Evolutionary conservation across 176 grass and related monocot species (phyloP), one percentile per base, ranked within the genome.

Genomic region (Neostapfia colusana): DNA sequence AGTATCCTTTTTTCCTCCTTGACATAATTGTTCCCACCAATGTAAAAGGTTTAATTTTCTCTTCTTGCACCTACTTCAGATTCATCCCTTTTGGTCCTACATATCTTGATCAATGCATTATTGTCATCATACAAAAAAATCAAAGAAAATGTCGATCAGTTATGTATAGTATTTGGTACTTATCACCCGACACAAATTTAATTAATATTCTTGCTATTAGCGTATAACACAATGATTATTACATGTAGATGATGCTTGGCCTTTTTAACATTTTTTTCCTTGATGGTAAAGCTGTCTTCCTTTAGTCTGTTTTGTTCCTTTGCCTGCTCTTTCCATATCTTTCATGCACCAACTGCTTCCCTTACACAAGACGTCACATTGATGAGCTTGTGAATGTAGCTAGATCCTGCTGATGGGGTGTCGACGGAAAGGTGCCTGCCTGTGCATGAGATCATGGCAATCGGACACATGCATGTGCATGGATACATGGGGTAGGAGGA

Each of bases 291-390:
- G 86, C 39, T 44, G 65, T 18, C 48, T 50, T 42, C 46, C 39
- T 69, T 78, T 66, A 49, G 42, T 53, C 12, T 84, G 70, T 88
- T 88, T 21, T 88, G 86, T 70, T 84, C 65, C 86, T 80, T 88
- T 84, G 86, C 81, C 84, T 84, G 55, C 48, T 70, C 86, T 88
- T 83, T 80, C 48, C 76, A 76, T 78, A 65, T 63, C 75, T 78
- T 88, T 72, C 81, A 66, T 84, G 81, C 62, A 88, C 86, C 86
- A 88, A 88, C 86, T 88, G 81, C 81, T 84, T 88, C 82, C 81
- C 86, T 88, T 88, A 1, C 81, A 88, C 71, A 88, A 81, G 86
- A 88, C 84, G 86, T 84, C 86, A 88, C 81, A 81, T 81, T 88
- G 86, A 88, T 88, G 81, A 81, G 76, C 71, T 84, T 58, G 69